Percentiles rank a stretch among this genome's conserved stretches.
These are phyloP conservation scores for Daldinia concentrica DNA, from an alignment of 495 filamentous ascomycete genomes.

Conservation along the genomic window DNA sequence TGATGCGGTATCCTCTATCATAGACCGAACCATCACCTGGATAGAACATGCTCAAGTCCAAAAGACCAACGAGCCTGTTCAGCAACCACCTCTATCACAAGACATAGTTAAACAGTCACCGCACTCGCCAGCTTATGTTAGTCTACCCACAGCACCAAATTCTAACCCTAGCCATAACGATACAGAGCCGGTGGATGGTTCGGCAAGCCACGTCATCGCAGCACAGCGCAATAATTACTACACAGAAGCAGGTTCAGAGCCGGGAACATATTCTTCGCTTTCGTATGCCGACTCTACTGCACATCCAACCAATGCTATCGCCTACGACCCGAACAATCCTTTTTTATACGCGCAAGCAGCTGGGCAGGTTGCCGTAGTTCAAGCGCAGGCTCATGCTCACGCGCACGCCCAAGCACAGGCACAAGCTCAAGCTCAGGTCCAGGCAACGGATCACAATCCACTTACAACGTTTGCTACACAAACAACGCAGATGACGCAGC, in stretches of 20 bases:
- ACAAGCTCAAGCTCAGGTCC: conserved; percentile 44
- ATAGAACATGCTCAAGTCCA: conserved; percentile 55
- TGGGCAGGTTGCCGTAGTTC: conserved; percentile 35
- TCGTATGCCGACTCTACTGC: conserved; percentile 37
- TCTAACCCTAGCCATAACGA: conserved; percentile 29
- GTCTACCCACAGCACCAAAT: conserved; percentile 31
- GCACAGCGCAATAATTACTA: conserved; percentile 41
- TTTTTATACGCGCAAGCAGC: conserved; percentile 43
- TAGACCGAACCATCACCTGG: conserved; percentile 55
- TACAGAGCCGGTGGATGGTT: conserved; percentile 35
- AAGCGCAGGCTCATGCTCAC: conserved; percentile 38
- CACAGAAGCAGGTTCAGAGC: conserved; percentile 33
- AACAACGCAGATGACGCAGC: conserved; percentile 42
- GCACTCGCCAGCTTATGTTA: conserved; percentile 43
- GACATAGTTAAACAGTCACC: conserved; percentile 44
- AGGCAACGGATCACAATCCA: conserved; percentile 41
- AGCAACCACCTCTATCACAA: conserved; percentile 37
- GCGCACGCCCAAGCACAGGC: conserved; percentile 38
- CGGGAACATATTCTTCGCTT: conserved; percentile 37
- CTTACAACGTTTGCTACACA: conserved; percentile 43
- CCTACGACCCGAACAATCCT: conserved; percentile 37
- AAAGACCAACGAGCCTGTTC: conserved; percentile 41
- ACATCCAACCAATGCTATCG: conserved; percentile 36
- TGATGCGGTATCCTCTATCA: conserved; percentile 51
- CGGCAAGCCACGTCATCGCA: conserved; percentile 42